These are phyloP conservation scores for Sesbania bispinosa DNA, from an alignment of 306 rosid species.

Conservation along the genomic window DNA sequence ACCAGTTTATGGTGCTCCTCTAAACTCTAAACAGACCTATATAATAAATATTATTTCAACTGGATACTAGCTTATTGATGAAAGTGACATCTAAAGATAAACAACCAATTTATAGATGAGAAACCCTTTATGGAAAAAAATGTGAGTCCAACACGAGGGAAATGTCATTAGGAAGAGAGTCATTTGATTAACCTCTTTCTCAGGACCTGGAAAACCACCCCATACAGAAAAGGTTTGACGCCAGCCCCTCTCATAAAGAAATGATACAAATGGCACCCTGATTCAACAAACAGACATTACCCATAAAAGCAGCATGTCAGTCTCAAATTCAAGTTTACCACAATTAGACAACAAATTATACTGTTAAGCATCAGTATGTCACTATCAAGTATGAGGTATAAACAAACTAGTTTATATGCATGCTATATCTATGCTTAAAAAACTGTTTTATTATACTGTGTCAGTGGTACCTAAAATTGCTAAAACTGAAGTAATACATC, in stretches of 20 bases:
- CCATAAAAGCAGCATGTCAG: constrained; percentile 18
- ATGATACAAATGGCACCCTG: constrained; percentile 76
- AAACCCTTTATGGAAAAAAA: neutral
- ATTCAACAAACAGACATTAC: constrained; percentile 34
- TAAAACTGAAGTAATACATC: neutral
- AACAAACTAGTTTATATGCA: neutral
- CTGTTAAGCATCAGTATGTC: neutral
- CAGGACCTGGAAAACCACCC: constrained; percentile 94
- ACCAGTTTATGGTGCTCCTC: constrained; percentile 3
- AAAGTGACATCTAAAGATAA: neutral
- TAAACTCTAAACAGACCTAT: constrained; percentile 15
- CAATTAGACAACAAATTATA: constrained; percentile 4
- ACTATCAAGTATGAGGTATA: too few species aligned
- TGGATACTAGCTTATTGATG: constrained; percentile 9
- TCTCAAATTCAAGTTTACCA: constrained; percentile 3
- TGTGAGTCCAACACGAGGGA: neutral
- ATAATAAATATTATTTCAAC: neutral
- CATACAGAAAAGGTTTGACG: constrained; percentile 66
- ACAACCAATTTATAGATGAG: neutral
- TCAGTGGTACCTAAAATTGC: neutral
- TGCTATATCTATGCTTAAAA: neutral
- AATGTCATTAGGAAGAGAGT: neutral
- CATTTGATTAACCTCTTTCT: constrained; percentile 68
- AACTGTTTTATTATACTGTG: neutral
- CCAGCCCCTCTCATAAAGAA: constrained; percentile 97